These are phyloP conservation scores for Zoysia japonica DNA, from an alignment of 176 grass and related monocot species.

Conservation along the genomic window DNA sequence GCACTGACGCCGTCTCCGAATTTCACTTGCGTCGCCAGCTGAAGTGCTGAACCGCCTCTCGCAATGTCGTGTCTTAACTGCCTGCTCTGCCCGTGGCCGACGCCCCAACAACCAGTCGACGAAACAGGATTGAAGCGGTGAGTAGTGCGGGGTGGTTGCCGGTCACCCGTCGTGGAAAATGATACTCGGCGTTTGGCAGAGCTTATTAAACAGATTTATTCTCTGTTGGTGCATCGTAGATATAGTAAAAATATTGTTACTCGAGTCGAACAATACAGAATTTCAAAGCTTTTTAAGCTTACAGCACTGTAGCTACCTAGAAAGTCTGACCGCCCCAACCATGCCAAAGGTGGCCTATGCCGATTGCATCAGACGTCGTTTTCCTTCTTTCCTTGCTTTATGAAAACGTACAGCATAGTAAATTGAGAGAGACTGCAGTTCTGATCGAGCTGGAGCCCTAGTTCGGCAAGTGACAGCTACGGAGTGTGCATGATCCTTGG, in stretches of 20 bases:
- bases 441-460: background rate
- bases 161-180: conserved; percentile 25
- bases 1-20: conserved; percentile 13
- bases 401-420: background rate
- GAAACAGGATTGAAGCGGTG: conserved; percentile 17
- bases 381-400: background rate
- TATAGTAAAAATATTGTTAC: too few species aligned
- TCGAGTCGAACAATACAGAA: too few species aligned
- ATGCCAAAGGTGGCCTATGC: too few species aligned
- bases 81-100: conserved; percentile 6
- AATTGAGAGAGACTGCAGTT: background rate
- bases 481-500: background rate
- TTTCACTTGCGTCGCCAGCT: background rate
- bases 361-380: background rate
- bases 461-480: background rate
- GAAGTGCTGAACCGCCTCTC: background rate
- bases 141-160: conserved; percentile 23
- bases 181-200: background rate
- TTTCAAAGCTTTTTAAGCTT: too few species aligned
- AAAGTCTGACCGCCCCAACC: too few species aligned
- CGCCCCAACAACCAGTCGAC: background rate
- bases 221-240: too few species aligned
- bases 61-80: background rate
- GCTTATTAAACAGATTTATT: too few species aligned
- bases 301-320: too few species aligned